phyloP scores from a whole-genome alignment of 768 basidiomycete genomes.

The Porphyrellus cyaneotinctus region DNA sequence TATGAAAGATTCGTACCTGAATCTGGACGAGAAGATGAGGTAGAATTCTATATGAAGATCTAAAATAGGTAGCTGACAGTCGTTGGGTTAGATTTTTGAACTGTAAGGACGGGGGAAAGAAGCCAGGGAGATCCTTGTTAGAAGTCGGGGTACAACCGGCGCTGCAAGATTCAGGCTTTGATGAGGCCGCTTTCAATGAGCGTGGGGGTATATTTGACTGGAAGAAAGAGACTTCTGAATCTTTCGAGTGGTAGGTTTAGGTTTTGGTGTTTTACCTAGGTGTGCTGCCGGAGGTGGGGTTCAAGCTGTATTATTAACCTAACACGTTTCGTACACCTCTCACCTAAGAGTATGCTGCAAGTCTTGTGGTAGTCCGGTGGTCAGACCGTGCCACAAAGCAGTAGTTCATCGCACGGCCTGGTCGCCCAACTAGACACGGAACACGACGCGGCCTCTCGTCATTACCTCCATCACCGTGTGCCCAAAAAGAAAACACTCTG shows the following conservation, averaged over 20 bases:
- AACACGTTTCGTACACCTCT: too few relatives aligned
- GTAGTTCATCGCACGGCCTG: background rate
- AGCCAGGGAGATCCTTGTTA: conserved; percentile 1
- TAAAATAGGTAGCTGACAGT: background rate
- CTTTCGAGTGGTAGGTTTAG: conserved; percentile 1
- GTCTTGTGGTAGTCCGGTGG: background rate
- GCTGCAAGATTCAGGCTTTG: background rate
- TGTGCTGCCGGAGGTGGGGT: too few relatives aligned
- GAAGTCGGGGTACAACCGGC: background rate
- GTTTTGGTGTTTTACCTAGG: too few relatives aligned
- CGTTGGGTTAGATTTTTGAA: background rate
- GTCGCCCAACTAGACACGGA: background rate
- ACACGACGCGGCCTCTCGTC: too few relatives aligned
- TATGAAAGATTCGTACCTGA: conserved; percentile 7
- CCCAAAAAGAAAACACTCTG: too few relatives aligned
- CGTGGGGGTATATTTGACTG: conserved; percentile 6
- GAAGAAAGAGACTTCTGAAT: background rate
- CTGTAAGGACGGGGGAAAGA: conserved; percentile 1
- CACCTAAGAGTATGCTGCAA: background rate
- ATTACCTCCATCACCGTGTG: too few relatives aligned
- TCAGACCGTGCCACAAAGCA: background rate
- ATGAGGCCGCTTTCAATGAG: background rate
- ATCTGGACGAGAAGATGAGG: conserved; percentile 4
- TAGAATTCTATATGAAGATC: background rate
- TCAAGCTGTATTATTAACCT: too few relatives aligned